Evolutionary conservation across 768 basidiomycete genomes (phyloP).

Genomic region (Lepiota brunneoincarnata): DNA sequence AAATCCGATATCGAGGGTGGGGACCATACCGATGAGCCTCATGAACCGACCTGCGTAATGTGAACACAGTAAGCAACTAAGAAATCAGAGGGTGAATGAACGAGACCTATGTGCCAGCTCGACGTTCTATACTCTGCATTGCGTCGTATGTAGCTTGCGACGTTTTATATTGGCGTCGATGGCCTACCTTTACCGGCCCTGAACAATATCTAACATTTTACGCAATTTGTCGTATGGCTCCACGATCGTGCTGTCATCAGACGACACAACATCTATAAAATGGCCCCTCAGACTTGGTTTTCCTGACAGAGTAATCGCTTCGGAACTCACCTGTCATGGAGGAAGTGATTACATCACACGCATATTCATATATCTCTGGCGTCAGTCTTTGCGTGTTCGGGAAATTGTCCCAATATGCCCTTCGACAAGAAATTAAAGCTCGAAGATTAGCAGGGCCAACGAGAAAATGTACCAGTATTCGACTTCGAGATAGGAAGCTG

Average conservation of each 20-base stretch:
- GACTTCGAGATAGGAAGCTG: background rate
- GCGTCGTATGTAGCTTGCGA: background rate
- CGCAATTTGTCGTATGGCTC: background rate
- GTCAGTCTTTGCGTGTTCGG: background rate
- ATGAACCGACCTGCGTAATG: conserved; percentile 1
- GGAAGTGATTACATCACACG: background rate
- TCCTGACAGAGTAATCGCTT: too few species aligned
- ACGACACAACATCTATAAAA: background rate
- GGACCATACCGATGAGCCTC: background rate
- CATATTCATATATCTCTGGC: conserved; percentile 1
- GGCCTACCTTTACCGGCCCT: background rate
- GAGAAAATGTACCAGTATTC: conserved; percentile 3
- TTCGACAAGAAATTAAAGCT: background rate
- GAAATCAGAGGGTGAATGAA: too few species aligned
- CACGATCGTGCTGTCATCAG: background rate
- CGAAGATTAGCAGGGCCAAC: background rate
- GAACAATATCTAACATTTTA: background rate
- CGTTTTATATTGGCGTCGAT: background rate
- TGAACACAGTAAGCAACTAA: background rate
- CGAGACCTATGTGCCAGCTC: conserved; percentile 10
- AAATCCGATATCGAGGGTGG: too few species aligned
- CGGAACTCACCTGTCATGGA: conserved; percentile 4
- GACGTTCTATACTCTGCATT: background rate
- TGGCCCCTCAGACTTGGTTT: background rate
- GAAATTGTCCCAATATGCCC: conserved; percentile 6